These are phyloP conservation scores for Conoideocrella luteorostrata DNA, from an alignment of 2,329 filamentous ascomycete species.

Conservation along the genomic window DNA sequence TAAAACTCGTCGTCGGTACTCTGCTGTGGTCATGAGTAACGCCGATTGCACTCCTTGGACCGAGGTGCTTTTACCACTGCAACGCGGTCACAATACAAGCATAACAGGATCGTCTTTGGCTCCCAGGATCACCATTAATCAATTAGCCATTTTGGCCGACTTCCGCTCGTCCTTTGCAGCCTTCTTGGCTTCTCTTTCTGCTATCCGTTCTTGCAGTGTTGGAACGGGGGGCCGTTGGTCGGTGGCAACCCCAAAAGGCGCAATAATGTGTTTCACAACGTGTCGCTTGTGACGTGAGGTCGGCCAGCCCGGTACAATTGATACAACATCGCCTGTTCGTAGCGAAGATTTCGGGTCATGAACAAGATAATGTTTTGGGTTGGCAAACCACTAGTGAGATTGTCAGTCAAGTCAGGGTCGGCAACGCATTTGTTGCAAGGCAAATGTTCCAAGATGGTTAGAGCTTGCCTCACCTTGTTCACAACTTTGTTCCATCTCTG, in stretches of 20 bases:
- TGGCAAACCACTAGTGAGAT: slow-evolving; percentile 49
- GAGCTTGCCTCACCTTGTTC: slow-evolving; percentile 63
- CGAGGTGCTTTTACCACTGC: too few relatives aligned
- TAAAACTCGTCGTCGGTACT: too few relatives aligned
- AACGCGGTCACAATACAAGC: too few relatives aligned
- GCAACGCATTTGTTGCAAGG: too few relatives aligned
- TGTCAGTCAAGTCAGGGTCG: neutral
- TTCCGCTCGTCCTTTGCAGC: slow-evolving; percentile 50
- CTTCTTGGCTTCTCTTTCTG: slow-evolving; percentile 46
- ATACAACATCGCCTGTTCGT: slow-evolving; percentile 67
- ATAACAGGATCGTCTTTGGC: neutral
- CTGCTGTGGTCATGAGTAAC: too few relatives aligned
- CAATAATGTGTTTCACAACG: slow-evolving; percentile 68
- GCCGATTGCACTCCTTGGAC: too few relatives aligned
- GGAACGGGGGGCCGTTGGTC: slow-evolving; percentile 60
- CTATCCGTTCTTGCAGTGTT: slow-evolving; percentile 54
- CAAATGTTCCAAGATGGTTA: too few relatives aligned
- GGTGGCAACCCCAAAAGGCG: slow-evolving; percentile 58
- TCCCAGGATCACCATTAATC: slow-evolving; percentile 5
- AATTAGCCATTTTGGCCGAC: slow-evolving; percentile 25
- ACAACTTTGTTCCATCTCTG: slow-evolving; percentile 67
- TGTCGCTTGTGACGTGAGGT: slow-evolving; percentile 63
- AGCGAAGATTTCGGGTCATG: slow-evolving; percentile 73
- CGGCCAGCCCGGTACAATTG: slow-evolving; percentile 60
- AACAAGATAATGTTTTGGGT: slow-evolving; percentile 60